Evolutionary conservation across 768 basidiomycete species (phyloP).

Genomic region (Cyathus striatus): DNA sequence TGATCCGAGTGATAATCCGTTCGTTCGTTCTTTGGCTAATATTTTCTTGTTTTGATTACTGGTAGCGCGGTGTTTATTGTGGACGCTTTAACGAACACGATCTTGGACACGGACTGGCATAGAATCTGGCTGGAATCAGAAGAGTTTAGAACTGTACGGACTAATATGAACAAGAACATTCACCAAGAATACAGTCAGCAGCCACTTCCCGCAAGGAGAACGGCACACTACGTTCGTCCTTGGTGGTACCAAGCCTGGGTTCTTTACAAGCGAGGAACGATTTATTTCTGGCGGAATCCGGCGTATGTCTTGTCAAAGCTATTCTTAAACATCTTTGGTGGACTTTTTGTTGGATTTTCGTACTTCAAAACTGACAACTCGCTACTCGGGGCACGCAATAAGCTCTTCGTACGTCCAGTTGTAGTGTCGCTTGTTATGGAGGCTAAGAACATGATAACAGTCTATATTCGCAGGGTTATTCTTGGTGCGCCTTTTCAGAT

Average conservation of each 20-base stretch:
- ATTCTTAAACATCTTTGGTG: conserved; percentile 46
- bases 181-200: too few species aligned
- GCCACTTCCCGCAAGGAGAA: too few species aligned
- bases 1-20: conserved; percentile 69
- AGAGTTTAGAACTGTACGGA: too few species aligned
- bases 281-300: too few species aligned
- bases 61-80: conserved; percentile 57
- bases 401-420: conserved; percentile 70
- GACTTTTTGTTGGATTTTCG: conserved; percentile 58
- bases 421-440: too few species aligned
- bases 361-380: conserved; percentile 55
- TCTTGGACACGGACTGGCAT: neutral
- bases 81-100: conserved; percentile 41
- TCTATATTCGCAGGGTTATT: too few species aligned
- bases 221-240: too few species aligned
- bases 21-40: conserved; percentile 5
- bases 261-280: too few species aligned
- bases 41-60: neutral
- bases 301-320: conserved; percentile 61
- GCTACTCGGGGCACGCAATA: conserved; percentile 56
- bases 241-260: too few species aligned
- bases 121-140: neutral
- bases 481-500: too few species aligned
- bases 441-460: too few species aligned
- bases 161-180: too few species aligned